These are phyloP conservation scores for Xylaria curta DNA, from an alignment of 495 filamentous ascomycete genomes.

Conservation along the genomic window DNA sequence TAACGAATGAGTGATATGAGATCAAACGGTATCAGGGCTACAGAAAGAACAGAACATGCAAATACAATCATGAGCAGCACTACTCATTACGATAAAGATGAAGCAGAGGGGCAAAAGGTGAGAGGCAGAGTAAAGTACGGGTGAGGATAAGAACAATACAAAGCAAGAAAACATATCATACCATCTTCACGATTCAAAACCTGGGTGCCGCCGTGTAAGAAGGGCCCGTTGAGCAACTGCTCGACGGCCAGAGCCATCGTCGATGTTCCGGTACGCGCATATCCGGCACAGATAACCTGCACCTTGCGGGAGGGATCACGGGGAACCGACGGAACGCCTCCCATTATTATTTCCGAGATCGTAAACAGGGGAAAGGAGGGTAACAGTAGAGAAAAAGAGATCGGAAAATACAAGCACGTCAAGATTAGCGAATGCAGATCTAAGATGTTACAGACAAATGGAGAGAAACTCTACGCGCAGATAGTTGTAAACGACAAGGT, in stretches of 20 bases:
- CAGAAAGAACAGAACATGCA: background rate
- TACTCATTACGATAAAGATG: background rate
- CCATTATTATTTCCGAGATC: constrained; percentile 21
- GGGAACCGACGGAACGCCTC: constrained; percentile 32
- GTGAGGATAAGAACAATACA: background rate
- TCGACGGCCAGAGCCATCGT: constrained; percentile 50
- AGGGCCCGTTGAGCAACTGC: constrained; percentile 45
- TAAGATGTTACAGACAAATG: background rate
- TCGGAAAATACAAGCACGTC: background rate
- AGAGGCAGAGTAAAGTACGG: background rate
- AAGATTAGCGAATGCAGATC: background rate
- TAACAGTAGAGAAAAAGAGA: background rate
- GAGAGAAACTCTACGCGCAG: background rate
- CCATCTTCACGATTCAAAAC: constrained; percentile 32
- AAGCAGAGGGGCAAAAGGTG: background rate
- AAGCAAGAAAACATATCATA: constrained; percentile 8
- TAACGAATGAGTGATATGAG: background rate
- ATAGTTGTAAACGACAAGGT: background rate
- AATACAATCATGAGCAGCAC: background rate
- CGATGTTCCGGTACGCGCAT: constrained; percentile 54
- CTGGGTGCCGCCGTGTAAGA: constrained; percentile 39
- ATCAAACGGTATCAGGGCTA: background rate
- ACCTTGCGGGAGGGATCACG: constrained; percentile 34
- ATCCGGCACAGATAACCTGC: constrained; percentile 55
- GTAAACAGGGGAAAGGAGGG: background rate